Evolutionary conservation across 495 filamentous ascomycete genomes (phyloP).

Genomic region (Penicillium simplicissimum): DNA sequence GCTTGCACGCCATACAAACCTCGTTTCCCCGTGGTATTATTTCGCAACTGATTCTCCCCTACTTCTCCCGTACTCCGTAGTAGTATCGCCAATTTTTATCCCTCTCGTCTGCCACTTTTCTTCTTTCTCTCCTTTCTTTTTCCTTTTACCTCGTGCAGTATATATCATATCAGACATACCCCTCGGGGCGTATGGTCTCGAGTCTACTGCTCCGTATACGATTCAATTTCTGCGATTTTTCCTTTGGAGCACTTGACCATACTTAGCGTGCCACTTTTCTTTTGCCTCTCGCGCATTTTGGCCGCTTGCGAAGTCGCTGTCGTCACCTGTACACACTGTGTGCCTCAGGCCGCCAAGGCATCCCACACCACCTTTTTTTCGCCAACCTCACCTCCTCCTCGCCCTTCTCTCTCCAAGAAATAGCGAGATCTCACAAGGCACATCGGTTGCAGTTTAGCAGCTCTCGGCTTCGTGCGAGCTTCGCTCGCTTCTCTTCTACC

Average conservation of each 20-base stretch:
- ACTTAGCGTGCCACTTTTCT: background rate
- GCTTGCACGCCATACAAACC: slow-evolving; percentile 7
- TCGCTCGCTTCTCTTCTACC: slow-evolving; percentile 14
- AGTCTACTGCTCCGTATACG: slow-evolving; percentile 5
- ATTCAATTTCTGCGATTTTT: background rate
- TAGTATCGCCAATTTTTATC: slow-evolving; percentile 31
- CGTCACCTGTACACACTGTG: slow-evolving; percentile 32
- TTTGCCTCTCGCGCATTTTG: slow-evolving; percentile 8
- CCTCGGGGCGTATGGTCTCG: slow-evolving; percentile 6
- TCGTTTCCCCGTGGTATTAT: slow-evolving; percentile 30
- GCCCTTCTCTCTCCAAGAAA: slow-evolving; percentile 11
- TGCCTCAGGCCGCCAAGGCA: slow-evolving; percentile 40
- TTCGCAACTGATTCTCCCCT: slow-evolving; percentile 14
- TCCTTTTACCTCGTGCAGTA: background rate
- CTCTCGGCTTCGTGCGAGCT: slow-evolving; percentile 27
- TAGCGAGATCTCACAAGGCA: background rate
- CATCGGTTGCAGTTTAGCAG: slow-evolving; percentile 11
- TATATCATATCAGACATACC: slow-evolving; percentile 8
- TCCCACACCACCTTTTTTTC: slow-evolving; percentile 29
- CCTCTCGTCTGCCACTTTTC: slow-evolving; percentile 15
- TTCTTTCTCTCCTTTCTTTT: slow-evolving; percentile 13
- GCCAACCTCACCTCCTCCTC: slow-evolving; percentile 17
- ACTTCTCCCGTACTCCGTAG: slow-evolving; percentile 8
- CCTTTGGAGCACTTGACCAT: slow-evolving; percentile 1
- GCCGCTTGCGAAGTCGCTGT: slow-evolving; percentile 25